phyloP scores from a whole-genome alignment of 495 filamentous ascomycete genomes.

The Coniosporium apollinis region DNA sequence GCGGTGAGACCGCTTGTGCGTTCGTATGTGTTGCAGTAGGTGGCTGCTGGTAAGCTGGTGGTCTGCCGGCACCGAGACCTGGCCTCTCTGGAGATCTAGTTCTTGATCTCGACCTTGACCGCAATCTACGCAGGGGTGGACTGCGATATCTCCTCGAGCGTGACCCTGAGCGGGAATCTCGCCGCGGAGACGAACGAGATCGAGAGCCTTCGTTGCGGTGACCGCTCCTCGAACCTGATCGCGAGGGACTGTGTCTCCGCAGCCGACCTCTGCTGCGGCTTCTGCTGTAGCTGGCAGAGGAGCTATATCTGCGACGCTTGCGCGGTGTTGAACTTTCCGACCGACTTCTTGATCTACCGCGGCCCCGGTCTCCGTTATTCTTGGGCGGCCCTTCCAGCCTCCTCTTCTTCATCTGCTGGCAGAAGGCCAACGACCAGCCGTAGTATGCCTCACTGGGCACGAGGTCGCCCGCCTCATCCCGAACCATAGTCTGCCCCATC shows the following conservation, averaged over 20 bases:
- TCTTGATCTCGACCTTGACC: neutral
- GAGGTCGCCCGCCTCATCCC: slow-evolving; percentile 43
- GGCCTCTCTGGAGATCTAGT: neutral
- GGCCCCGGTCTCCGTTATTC: neutral
- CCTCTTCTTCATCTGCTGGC: slow-evolving; percentile 52
- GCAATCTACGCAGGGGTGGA: too few relatives aligned
- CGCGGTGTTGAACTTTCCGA: neutral
- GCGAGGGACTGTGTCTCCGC: too few relatives aligned
- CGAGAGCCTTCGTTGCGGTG: too few relatives aligned
- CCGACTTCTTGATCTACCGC: neutral
- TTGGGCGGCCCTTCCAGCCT: neutral
- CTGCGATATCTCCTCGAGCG: too few relatives aligned
- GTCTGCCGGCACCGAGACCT: neutral
- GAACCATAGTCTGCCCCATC: slow-evolving; percentile 49
- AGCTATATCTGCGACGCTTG: slow-evolving; percentile 1
- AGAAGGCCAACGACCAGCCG: slow-evolving; percentile 70
- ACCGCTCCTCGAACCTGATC: too few relatives aligned
- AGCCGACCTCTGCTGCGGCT: neutral
- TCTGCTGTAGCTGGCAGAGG: slow-evolving; percentile 1
- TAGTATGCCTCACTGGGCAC: slow-evolving; percentile 59
- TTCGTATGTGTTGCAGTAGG: too few relatives aligned
- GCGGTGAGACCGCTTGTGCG: too few relatives aligned
- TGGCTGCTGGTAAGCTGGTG: too few relatives aligned
- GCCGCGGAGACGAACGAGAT: too few relatives aligned
- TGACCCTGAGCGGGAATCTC: too few relatives aligned